Evolutionary conservation across 1,284 basidiomycete species (phyloP), one percentile per base, ranked within the genome.

Genomic region (Pterulicium gracile): DNA sequence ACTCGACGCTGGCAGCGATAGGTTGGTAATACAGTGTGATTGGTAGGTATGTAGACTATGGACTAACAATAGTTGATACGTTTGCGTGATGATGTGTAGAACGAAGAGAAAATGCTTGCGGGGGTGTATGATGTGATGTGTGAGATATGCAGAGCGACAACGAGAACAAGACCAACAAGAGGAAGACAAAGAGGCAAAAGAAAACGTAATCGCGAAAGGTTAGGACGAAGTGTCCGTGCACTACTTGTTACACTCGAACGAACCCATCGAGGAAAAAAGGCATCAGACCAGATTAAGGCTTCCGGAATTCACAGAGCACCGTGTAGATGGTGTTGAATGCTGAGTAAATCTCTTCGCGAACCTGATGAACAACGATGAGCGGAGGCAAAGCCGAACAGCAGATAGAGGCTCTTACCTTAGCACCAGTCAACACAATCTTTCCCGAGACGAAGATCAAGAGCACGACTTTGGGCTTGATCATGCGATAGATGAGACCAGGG

Each of bases 401-500:
- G 56, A 50, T 51, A 57, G 54, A 52, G 48, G 49, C 46, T 58
- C 63, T 70, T 66, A 92, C 93, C 83, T 99, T 99, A 41, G 95
- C 96, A 64, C 96, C 95, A 14, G 96, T 98, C 59, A 99, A 72
- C 50, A 98, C 95, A 57, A 98, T 98, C 75, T 98, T 99, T 50
- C 96, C 96, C 15, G 93, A 98, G 10, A 98, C 96, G 67, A 98
- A 98, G 61, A 99, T 98, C 49, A 98, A 76, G 24, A 99, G 71
- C 46, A 98, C 96, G 53, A 99, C 96, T 69, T 98, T 99, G 12
- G 96, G 96, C 67, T 98, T 98, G 69, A 98, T 89, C 96, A 98
- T 98, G 57, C 96, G 89, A 63, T 99, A 98, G 63, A 99, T 98
- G 42, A 99, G 77, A 58, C 96, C 95, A 49, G 96, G 96, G 81